phyloP scores from a whole-genome alignment of 805 yeast species.

The Suhomyces sp. region DNA sequence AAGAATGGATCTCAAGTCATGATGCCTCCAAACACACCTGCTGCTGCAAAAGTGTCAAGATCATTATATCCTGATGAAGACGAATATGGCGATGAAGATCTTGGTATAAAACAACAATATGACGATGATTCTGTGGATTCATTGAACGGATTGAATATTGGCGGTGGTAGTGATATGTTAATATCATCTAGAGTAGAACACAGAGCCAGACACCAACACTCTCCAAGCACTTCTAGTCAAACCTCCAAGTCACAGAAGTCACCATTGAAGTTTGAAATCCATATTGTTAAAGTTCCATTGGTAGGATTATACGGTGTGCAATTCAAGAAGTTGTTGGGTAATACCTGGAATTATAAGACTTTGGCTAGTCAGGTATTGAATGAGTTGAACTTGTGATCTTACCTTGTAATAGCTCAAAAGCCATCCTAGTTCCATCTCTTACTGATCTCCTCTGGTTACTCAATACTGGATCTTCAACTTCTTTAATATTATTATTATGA shows the following conservation, averaged over 20 bases:
- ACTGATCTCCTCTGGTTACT: too few species aligned
- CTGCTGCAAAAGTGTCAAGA: slow-evolving; percentile 41
- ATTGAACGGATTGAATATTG: slow-evolving; percentile 49
- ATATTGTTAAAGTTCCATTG: slow-evolving; percentile 87
- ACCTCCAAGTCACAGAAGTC: slow-evolving; percentile 22
- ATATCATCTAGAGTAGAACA: slow-evolving; percentile 60
- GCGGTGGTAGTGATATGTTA: slow-evolving; percentile 60
- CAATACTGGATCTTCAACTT: too few species aligned
- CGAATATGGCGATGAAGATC: slow-evolving; percentile 30
- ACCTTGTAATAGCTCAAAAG: too few species aligned
- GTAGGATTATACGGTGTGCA: slow-evolving; percentile 92
- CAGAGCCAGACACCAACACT: slow-evolving; percentile 35
- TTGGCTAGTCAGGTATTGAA: slow-evolving; percentile 81
- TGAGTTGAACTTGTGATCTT: slow-evolving; percentile 64
- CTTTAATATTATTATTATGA: too few species aligned
- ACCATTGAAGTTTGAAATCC: slow-evolving; percentile 86
- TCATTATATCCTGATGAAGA: slow-evolving; percentile 29
- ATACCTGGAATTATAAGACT: slow-evolving; percentile 92
- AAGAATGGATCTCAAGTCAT: slow-evolving; percentile 42
- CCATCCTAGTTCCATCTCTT: too few species aligned
- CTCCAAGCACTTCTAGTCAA: slow-evolving; percentile 24
- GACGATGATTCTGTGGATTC: slow-evolving; percentile 61
- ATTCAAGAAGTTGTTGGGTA: slow-evolving; percentile 88
- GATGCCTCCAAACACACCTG: slow-evolving; percentile 58
- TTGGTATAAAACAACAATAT: slow-evolving; percentile 25